Conservation (phyloP, 441 rosid genomes). For the Arabidopsis hybrid region DNA sequence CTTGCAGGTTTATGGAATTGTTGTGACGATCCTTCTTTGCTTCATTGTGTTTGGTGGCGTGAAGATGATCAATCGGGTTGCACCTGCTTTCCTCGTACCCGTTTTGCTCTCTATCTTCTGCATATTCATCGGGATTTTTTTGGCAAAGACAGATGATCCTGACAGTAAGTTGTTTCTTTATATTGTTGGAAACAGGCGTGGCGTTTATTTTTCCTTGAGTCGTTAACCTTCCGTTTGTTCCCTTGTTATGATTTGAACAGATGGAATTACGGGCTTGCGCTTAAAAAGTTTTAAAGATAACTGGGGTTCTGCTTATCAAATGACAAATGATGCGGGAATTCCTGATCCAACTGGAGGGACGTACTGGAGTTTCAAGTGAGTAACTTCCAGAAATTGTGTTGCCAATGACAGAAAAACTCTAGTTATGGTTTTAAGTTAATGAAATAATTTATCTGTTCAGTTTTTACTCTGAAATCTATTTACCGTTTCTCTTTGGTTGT, state of each 20-base stretch:
- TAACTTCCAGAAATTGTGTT: slow-evolving; percentile 27
- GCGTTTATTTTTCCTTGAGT: background rate
- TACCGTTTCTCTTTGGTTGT: slow-evolving; percentile 31
- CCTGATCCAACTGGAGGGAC: slow-evolving; percentile 80
- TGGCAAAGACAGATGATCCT: slow-evolving; percentile 79
- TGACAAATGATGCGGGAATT: slow-evolving; percentile 87
- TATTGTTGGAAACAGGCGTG: slow-evolving; percentile 23
- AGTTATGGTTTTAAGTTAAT: slow-evolving; percentile 19
- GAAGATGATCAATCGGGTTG: slow-evolving; percentile 99
- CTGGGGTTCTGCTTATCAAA: slow-evolving; percentile 86
- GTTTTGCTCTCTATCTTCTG: slow-evolving; percentile 89
- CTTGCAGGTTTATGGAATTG: slow-evolving; percentile 94
- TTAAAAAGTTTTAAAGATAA: slow-evolving; percentile 79
- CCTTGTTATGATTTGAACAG: slow-evolving; percentile 55
- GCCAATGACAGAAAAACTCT: slow-evolving; percentile 25
- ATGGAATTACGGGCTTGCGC: slow-evolving; percentile 84
- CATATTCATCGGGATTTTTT: slow-evolving; percentile 83
- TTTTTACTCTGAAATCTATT: slow-evolving; percentile 34
- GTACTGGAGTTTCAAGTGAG: slow-evolving; percentile 92
- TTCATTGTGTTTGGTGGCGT: slow-evolving; percentile 99
- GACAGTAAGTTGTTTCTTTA: slow-evolving; percentile 58
- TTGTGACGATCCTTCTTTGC: slow-evolving; percentile 87
- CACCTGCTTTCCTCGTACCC: slow-evolving; percentile 97
- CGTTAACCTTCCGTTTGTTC: slow-evolving; percentile 32
- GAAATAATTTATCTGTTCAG: slow-evolving; percentile 12